Percentiles rank a stretch among this genome's conserved stretches.
These are phyloP conservation scores for Yamadazyma siamensis DNA, from an alignment of 1,139 yeast species.

Conservation along the genomic window DNA sequence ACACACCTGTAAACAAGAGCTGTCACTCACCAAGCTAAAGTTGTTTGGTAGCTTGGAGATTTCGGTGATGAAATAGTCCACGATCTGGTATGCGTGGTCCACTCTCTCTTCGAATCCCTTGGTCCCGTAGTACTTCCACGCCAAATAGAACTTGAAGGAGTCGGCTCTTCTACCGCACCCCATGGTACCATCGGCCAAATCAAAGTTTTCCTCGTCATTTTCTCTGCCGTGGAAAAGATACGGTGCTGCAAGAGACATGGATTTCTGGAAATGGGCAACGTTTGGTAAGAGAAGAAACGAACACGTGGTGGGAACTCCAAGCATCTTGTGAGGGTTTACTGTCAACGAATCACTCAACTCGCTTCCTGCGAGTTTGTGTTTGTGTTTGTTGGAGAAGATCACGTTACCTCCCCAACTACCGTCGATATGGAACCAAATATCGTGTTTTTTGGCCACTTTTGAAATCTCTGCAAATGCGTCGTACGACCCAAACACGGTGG, in stretches of 20 bases:
- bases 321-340: slow-evolving; percentile 83
- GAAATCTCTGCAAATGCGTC: slow-evolving; percentile 64
- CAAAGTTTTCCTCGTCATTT: slow-evolving; percentile 57
- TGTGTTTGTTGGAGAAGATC: slow-evolving; percentile 56
- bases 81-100: slow-evolving; percentile 69
- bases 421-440: slow-evolving; percentile 78
- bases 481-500: slow-evolving; percentile 83
- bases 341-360: slow-evolving; percentile 77
- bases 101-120: slow-evolving; percentile 55
- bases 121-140: slow-evolving; percentile 80
- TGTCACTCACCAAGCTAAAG: slow-evolving; percentile 58
- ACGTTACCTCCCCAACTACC: slow-evolving; percentile 94
- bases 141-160: slow-evolving; percentile 71
- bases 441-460: slow-evolving; percentile 49
- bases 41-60: slow-evolving; percentile 31
- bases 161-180: slow-evolving; percentile 90
- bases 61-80: slow-evolving; percentile 53
- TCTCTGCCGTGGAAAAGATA: slow-evolving; percentile 72
- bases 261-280: slow-evolving; percentile 59
- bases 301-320: slow-evolving; percentile 89
- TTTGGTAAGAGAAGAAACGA: slow-evolving; percentile 75
- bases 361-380: slow-evolving; percentile 51
- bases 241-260: slow-evolving; percentile 78
- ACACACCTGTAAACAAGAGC: slow-evolving; percentile 83
- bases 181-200: slow-evolving; percentile 88